Evolutionary conservation across 139 green algal genomes (phyloP).

Genomic region (Nannochloris sp.): DNA sequence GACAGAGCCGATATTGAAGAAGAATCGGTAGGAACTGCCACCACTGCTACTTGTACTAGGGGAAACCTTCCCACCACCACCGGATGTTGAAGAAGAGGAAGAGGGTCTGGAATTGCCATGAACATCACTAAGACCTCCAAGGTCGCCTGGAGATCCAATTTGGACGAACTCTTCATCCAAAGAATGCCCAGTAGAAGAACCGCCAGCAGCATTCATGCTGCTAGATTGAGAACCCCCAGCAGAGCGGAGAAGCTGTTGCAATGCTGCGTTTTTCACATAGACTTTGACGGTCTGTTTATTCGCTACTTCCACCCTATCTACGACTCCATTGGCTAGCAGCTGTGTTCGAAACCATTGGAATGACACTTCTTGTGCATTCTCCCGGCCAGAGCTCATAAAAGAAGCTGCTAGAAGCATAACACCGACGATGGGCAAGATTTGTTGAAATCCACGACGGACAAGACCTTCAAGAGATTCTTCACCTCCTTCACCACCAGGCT

Average conservation of each 20-base stretch:
- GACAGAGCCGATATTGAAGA: constrained; percentile 94
- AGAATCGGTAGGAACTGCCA: constrained; percentile 58
- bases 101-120: not conserved
- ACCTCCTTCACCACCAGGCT: constrained; percentile 11
- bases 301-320: constrained; percentile 85
- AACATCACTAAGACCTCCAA: not conserved
- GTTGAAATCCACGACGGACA: constrained; percentile 6
- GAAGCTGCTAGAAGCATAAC: constrained; percentile 13
- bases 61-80: not conserved
- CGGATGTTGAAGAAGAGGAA: not conserved
- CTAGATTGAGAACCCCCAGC: no score
- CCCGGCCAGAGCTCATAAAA: constrained; percentile 17
- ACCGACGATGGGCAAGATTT: constrained; percentile 16
- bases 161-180: no score
- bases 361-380: constrained; percentile 70
- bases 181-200: no score
- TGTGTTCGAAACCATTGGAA: constrained; percentile 86
- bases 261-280: constrained; percentile 10
- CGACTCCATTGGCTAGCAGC: constrained; percentile 70
- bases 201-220: no score
- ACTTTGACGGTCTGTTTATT: constrained; percentile 89
- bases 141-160: not conserved
- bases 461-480: not conserved
- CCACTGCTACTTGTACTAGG: not conserved
- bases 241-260: no score